A percentile compares a stretch with the other conserved stretches of the same genome.
Evolutionary conservation across 2,329 filamentous ascomycete genomes (phyloP).

Genomic region (Sporothrix humicola): DNA sequence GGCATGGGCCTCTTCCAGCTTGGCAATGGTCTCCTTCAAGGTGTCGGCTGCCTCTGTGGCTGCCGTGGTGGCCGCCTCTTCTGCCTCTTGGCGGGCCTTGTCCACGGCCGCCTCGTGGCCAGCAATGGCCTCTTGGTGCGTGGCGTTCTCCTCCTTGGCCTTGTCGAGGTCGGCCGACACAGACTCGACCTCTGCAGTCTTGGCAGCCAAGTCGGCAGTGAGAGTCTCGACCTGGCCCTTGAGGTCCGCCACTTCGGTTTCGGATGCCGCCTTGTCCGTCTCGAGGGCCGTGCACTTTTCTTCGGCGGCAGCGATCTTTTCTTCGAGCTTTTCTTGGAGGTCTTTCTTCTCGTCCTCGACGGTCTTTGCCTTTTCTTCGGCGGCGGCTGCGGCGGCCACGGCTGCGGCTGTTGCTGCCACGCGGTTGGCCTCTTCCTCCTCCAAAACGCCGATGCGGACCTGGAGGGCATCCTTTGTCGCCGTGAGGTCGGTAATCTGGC

Average conservation of each 20-base stretch:
- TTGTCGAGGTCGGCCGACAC: not conserved
- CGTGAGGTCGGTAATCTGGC: slow-evolving; percentile 35
- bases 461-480: slow-evolving; percentile 34
- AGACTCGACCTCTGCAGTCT: slow-evolving; percentile 1
- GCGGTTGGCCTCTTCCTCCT: slow-evolving; percentile 29
- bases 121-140: slow-evolving; percentile 9
- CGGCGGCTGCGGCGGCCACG: not conserved
- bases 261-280: slow-evolving; percentile 16
- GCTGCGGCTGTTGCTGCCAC: not conserved
- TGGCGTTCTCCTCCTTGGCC: slow-evolving; percentile 21
- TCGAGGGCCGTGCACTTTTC: slow-evolving; percentile 2
- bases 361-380: not conserved
- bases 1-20: slow-evolving; percentile 28
- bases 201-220: slow-evolving; percentile 7
- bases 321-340: slow-evolving; percentile 22
- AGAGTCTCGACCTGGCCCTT: not conserved
- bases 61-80: not conserved
- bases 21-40: not conserved
- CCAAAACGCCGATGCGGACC: slow-evolving; percentile 27
- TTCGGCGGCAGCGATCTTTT: slow-evolving; percentile 25
- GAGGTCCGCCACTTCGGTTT: not conserved
- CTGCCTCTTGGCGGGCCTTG: not conserved
- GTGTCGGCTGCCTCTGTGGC: not conserved
- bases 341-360: too few relatives aligned
- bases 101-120: slow-evolving; percentile 16